Evolutionary conservation across 352 stramenopile genomes (phyloP), one percentile per base, ranked within the genome.

Genomic region (Phytophthora syringae): DNA sequence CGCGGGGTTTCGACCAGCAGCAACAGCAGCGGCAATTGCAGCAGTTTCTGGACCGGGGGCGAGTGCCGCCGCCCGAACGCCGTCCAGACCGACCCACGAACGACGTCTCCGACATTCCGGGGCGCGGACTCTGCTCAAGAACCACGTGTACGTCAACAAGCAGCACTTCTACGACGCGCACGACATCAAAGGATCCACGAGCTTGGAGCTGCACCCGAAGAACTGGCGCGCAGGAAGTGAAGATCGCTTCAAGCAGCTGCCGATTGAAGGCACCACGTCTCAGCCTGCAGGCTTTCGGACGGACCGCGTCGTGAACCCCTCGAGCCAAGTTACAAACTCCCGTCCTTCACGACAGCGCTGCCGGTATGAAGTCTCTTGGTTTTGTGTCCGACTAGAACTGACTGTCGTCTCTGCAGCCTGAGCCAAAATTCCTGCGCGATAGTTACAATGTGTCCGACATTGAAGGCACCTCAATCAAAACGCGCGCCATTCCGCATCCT

Each of bases 381-480:
- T 40, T n/a, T 7, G 15, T n/a, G 34, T n/a, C 16, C 13, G 34
- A 13, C 11, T 40, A 16, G 3, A 16, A 45, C 39, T 45, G 18
- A 45, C 7, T 45, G 39, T 45, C 30, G 32, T 40, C 7, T 70
- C 16, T 24, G 24, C 47, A 88, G 68, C 15, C 80, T 1, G 64
- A 77, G 24, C 80, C 79, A 1, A 84, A 83, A 43, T 93, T 93
- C 50, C 56, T 93, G 18, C 82, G 84, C 12, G 82, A 93, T 52
- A 90, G 80, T 70, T 92, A 89, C 64, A 79, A 88, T 54, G 81
- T 91, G 39, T 76, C 61, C 21, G 81, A 93, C 59, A 93, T 93
- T 39, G 80, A 88, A 15, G 84, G 84, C 44, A 90, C 84, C 15
- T 77, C 52, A 12, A 79, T 72, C 55, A 83, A 79, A 40, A 60